Percentiles rank a stretch among this genome's conserved stretches.
phyloP scores from a whole-genome alignment of 371 early-diverging fungal genomes.

The Apophysomyces variabilis region DNA sequence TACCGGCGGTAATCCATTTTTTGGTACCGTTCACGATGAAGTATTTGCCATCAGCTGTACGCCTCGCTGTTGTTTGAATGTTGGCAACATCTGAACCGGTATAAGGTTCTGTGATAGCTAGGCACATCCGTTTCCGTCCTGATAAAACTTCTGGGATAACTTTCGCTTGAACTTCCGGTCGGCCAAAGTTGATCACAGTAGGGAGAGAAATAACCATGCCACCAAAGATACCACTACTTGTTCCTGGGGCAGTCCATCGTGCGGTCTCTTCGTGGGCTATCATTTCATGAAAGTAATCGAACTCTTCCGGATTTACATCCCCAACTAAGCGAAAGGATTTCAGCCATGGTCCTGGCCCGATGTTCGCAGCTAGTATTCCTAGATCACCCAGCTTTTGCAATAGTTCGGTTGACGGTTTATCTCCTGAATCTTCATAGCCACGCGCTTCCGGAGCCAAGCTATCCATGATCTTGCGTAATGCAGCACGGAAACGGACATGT shows the following conservation, averaged over 20 bases:
- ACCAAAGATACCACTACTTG: constrained; percentile 43
- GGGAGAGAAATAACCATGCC: constrained; percentile 55
- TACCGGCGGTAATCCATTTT: constrained; percentile 75
- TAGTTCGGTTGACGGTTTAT: constrained; percentile 51
- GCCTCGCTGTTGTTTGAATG: constrained; percentile 70
- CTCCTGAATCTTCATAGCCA: constrained; percentile 45
- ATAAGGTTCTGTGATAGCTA: constrained; percentile 68
- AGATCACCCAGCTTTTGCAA: constrained; percentile 60
- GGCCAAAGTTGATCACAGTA: constrained; percentile 52
- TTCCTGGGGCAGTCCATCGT: constrained; percentile 44
- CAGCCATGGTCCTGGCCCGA: constrained; percentile 62
- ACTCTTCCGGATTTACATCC: constrained; percentile 60
- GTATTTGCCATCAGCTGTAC: constrained; percentile 71
- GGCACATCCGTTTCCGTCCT: constrained; percentile 78
- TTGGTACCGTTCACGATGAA: constrained; percentile 80
- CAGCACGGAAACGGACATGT: constrained; percentile 59
- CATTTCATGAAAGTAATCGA: constrained; percentile 72
- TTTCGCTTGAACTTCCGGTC: constrained; percentile 30
- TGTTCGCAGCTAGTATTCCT: constrained; percentile 71
- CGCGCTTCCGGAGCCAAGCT: constrained; percentile 52
- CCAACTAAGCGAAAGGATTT: constrained; percentile 45
- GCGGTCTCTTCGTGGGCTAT: constrained; percentile 78
- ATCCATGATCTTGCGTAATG: constrained; percentile 59
- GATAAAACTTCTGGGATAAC: constrained; percentile 68
- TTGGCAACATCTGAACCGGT: constrained; percentile 87